Evolutionary conservation across 1,139 yeast genomes (phyloP), one percentile per base, ranked within the genome.

Genomic region (Saccharomyces hybrid): DNA sequence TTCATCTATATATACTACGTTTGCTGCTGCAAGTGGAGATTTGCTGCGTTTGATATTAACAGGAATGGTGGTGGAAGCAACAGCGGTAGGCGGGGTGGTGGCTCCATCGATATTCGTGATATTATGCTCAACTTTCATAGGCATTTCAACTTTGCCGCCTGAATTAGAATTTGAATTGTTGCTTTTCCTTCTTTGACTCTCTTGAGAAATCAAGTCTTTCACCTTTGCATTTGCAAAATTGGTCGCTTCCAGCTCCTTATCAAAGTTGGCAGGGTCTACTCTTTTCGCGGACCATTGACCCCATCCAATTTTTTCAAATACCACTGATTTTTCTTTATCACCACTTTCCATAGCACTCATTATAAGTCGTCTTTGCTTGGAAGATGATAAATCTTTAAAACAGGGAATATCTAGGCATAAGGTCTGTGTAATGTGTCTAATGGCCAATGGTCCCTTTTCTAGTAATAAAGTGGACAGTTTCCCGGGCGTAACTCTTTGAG

Each of bases 281-380:
- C 76, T 73, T 56, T 84, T 77, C 6, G 91, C 95, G 28, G 91
- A 89, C 98, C 98, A 91, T 66, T 93, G 95, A 56, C 98, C 98
- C 98, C 98, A 91, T 27, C 97, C 97, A 46, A 90, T 90, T 73
- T 91, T 91, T 64, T 89, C 96, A 73, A 91, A 91, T 20, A 86
- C 81, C n/a, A 77, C 73, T 46, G 84, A 83, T 55, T 84, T 81
- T 28, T 75, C 76, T 5, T 80, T 73, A 66, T 84, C 95, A 14
- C 85, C 86, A 52, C 76, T 70, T 64, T 89, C 96, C 73, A 91
- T 80, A 42, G 93, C 95, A 6, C 90, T 83, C 85, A 90, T 90
- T 44, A 91, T 90, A 56, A 91, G 77, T 57, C 97, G 77, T 65
- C 98, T 80, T 72, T 91, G 97, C 66, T 91, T 91, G 16, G 96